Evolutionary conservation across 192 early-diverging fungal species (phyloP), one percentile per base, ranked within the genome.

Genomic region (Backusella circina): DNA sequence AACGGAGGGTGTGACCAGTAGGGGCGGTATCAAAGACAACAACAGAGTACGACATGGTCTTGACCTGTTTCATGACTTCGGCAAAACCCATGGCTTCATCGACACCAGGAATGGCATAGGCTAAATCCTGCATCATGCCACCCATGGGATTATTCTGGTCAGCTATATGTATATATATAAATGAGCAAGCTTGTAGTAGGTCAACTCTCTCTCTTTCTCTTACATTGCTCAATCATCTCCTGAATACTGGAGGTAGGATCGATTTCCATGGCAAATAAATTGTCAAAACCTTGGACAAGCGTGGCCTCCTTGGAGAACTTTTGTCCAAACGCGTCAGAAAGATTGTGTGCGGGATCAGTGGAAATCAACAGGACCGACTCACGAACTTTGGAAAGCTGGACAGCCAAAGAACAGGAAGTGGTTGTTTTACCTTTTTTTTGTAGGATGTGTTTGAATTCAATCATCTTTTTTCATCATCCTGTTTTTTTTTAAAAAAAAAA

Each of bases 71-170:
- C 98, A 99, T 99, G 16, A 99, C 98, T 80, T 99, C 98, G n/a
- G 97, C 97, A 86, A 99, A 99, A 54, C 96, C 95, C 97, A 99
- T 99, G 26, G 98, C 98, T 84, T 99, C 98, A 83, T 99, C 98
- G 15, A 99, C 97, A 82, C 98, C 98, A 33, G 98, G 98, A 84
- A 99, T 99, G 35, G 96, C 96, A 84, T 98, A 99, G 9, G 97
- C 97, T 76, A 99, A 90, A 84, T 99, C 98, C 86, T 97, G 94
- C 88, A 99, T 92, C 84, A 95, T 93, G 35, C 90, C 87, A 71
- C 92, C 93, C 90, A 94, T 93, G 35, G 89, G 89, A 39, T 90
- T 88, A 71, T 88, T 89, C 65, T 95, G 92, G 65, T 90, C 88
- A 31, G 87, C 89, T 90, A 83, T 71, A 15, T 32, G 6, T 37